Evolutionary conservation across 208 protist genomes (phyloP).

Genomic region (Naegleria lovaniensis): DNA sequence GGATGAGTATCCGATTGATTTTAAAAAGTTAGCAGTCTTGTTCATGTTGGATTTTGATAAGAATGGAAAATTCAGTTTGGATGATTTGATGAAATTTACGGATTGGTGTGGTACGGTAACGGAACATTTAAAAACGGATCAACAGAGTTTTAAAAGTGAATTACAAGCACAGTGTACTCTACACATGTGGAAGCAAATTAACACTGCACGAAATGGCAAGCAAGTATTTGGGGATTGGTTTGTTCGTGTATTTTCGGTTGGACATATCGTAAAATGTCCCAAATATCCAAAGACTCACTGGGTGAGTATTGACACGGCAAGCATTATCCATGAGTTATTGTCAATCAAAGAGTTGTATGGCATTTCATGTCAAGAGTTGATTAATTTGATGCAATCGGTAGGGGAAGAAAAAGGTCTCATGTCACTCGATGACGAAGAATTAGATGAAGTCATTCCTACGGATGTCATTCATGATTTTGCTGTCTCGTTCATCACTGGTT

Average conservation of each 20-base stretch:
- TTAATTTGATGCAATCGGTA: slow-evolving; percentile 8
- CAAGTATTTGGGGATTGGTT: slow-evolving; percentile 18
- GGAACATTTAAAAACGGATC: background rate
- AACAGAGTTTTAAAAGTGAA: slow-evolving; percentile 4
- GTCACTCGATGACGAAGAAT: background rate
- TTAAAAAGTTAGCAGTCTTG: slow-evolving; percentile 7
- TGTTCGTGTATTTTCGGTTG: background rate
- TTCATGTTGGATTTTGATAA: slow-evolving; percentile 25
- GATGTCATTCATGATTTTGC: background rate
- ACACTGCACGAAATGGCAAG: background rate
- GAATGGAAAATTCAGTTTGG: slow-evolving; percentile 20
- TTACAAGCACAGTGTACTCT: slow-evolving; percentile 25
- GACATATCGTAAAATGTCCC: background rate
- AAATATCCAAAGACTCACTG: background rate
- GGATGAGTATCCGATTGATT: background rate
- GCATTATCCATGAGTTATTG: slow-evolving; percentile 2
- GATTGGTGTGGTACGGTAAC: background rate
- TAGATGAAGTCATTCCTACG: slow-evolving; percentile 4
- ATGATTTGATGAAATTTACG: slow-evolving; percentile 17
- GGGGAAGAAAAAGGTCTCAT: slow-evolving; percentile 4
- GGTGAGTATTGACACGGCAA: background rate
- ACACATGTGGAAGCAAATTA: slow-evolving; percentile 25
- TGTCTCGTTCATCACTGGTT: background rate
- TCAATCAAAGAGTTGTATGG: slow-evolving; percentile 8
- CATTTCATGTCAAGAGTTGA: background rate